Percentiles rank a stretch among this genome's conserved stretches.
Conservation (phyloP, 805 yeast genomes). For the Saturnispora sanitii region DNA sequence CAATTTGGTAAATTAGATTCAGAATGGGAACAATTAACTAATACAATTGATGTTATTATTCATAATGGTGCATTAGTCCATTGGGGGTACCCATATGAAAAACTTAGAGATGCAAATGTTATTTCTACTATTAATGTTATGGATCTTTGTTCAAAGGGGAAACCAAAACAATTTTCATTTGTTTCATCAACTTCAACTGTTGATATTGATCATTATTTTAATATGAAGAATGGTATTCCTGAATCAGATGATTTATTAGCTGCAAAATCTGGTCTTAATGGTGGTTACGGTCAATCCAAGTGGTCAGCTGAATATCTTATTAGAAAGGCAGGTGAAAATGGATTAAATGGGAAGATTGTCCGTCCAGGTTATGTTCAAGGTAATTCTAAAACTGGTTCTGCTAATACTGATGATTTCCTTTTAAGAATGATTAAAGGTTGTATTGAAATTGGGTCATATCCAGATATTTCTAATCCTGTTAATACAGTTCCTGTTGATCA, state of each 20-base stretch:
- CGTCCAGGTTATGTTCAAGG: conserved; percentile 98
- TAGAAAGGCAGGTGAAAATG: conserved; percentile 79
- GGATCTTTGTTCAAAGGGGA: conserved; percentile 67
- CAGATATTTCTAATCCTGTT: conserved; percentile 78
- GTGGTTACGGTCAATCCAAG: conserved; percentile 95
- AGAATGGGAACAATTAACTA: conserved; percentile 49
- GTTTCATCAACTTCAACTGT: conserved; percentile 93
- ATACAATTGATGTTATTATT: conserved; percentile 66
- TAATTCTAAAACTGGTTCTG: conserved; percentile 69
- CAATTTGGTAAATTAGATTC: conserved; percentile 57
- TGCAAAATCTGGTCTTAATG: conserved; percentile 70
- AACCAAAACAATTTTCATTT: conserved; percentile 77
- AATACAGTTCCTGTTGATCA: conserved; percentile 98
- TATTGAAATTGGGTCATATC: conserved; percentile 75
- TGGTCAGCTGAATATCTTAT: conserved; percentile 94
- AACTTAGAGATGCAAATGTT: conserved; percentile 88
- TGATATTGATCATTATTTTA: conserved; percentile 74
- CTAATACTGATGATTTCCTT: conserved; percentile 94
- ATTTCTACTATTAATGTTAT: conserved; percentile 77
- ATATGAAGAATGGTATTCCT: conserved; percentile 68
- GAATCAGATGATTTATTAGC: conserved; percentile 82
- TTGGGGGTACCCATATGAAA: conserved; percentile 94
- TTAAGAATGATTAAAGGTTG: conserved; percentile 92
- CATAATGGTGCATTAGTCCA: conserved; percentile 98
- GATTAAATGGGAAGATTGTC: conserved; percentile 79